Evolutionary conservation across 2,329 filamentous ascomycete species (phyloP), one percentile per base, ranked within the genome.

Genomic region (Xylariomycetidae sp.): DNA sequence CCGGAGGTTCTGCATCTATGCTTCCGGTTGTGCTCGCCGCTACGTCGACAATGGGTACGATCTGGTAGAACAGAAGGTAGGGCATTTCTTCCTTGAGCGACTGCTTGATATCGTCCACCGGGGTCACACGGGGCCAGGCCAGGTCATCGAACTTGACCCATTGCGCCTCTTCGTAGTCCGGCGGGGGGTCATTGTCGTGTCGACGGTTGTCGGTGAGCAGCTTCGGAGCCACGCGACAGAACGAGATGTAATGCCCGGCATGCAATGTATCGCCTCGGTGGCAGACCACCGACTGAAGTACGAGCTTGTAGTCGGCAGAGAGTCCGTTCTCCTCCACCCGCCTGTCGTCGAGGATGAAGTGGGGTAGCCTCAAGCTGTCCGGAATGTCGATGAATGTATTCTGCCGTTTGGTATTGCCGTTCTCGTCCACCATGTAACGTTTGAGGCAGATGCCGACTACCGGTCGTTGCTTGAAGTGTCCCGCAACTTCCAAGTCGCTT

Each of bases 71-170:
- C 0, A 98, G 68, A 6, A 96, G 72, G 56, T 96, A 96, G 0
- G 92, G 90, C 57, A 87, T 93, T 57, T 95, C 89, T n/a, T 82
- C 74, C 46, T 77, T 82, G 31, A 96, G 63, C 0, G 85, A 82
- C 46, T 82, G 64, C 40, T 85, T 80, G 47, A 81, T 76, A 42
- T 95, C 82, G 49, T 93, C 77, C 30, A 95, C 79, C 34, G 82
- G 72, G 0, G 70, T 72, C 3, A 96, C 82, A 17, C 90, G 76
- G 35, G 79, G 71, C 1, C 76, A 65, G 0, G 58, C 57, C n/a
- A 96, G 67, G 55, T 98, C 92, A 53, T 98, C 92, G 49, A 95
- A 95, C 23, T 81, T 82, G 56, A 95, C 79, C 92, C 92, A 98
- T 43, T 80, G 76, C 10, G 82, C 77, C 41, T 83, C 75, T 38